Base-by-base conservation (phyloP, 106 monocot species). In the Phalaenopsis equestris region DNA sequence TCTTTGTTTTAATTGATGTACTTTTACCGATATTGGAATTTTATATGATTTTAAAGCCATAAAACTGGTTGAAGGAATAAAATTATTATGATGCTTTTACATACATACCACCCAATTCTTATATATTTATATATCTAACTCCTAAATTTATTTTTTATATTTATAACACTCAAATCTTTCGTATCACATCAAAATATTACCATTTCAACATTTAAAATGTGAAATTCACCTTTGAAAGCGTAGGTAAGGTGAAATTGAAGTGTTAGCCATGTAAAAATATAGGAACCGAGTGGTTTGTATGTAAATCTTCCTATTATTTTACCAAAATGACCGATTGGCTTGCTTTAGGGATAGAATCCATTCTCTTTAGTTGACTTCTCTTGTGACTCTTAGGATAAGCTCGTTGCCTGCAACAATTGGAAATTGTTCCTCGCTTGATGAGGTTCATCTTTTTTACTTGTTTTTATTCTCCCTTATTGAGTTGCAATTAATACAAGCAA, bases 351-450 rank as follows among this genome's bases (percentile, higher is more conserved):
- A 2, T 48, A 75, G 12, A 19, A 10, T 76, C 3, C 19, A 76
- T 12, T 30, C 30, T 76, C 49, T 76, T 76, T 47, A 10, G 23
- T 45, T 76, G 48, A 76, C 46, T 30, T 24, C 52, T 49, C 49
- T 49, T 48, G 30, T 76, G 76, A 49, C n/a, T 90, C 49, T 19
- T 88, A 98, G 98, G 85, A 86, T 98, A 85, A 75, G 56, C 65
- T 87, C 83, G 37, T 67, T 98, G 78, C 85, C 98, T 76, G 84
- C 88, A 41, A 85, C 83, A 65, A 85, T 98, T 72, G 94, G 92
- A 57, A 88, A 87, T 57, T 98, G 94, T 67, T 78, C 23, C 41
- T 89, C 92, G 36, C 91, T 98, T 73, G 55, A 85, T 81, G 94
- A 98, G 94, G 98, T 94, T 70, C 14, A 64, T 70, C 75, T 5